Percentiles rank a stretch among this genome's conserved stretches.
These are phyloP conservation scores for Anthracocystis panici-leucophaei DNA, from an alignment of 1,284 basidiomycete genomes.

Conservation along the genomic window DNA sequence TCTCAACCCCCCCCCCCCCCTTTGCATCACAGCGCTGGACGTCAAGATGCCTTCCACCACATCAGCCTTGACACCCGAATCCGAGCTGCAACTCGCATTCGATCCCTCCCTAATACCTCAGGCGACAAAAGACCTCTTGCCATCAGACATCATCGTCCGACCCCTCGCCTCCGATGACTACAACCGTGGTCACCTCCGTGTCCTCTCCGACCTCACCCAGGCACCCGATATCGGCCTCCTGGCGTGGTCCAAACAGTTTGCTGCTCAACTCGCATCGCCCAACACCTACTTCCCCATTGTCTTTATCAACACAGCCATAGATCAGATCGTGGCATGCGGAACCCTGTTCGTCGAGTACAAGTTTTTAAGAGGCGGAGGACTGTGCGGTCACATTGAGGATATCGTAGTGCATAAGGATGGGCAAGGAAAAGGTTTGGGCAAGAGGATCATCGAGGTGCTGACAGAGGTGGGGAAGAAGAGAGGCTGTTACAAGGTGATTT, in stretches of 20 bases:
- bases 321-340: conserved; percentile 86
- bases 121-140: conserved; percentile 75
- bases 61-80: conserved; percentile 76
- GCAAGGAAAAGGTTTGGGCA: conserved; percentile 90
- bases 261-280: conserved; percentile 28
- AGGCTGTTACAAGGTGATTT: conserved; percentile 93
- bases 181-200: conserved; percentile 81
- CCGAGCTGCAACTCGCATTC: conserved; percentile 81
- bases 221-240: conserved; percentile 81
- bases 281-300: conserved; percentile 83
- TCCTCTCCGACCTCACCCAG: conserved; percentile 83
- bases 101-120: conserved; percentile 77
- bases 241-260: conserved; percentile 70
- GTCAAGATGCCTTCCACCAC: conserved; percentile 48
- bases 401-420: conserved; percentile 88
- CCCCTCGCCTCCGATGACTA: conserved; percentile 89
- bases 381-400: conserved; percentile 95
- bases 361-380: conserved; percentile 84
- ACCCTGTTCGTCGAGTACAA: conserved; percentile 90
- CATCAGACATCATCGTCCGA: conserved; percentile 78
- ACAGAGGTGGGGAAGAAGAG: conserved; percentile 78
- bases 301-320: conserved; percentile 80
- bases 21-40: not conserved
- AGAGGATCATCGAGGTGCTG: conserved; percentile 86
- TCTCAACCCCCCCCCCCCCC: not conserved